phyloP scores from a whole-genome alignment of 2,329 filamentous ascomycete species.

The Phyllosticta citrichinensis region DNA sequence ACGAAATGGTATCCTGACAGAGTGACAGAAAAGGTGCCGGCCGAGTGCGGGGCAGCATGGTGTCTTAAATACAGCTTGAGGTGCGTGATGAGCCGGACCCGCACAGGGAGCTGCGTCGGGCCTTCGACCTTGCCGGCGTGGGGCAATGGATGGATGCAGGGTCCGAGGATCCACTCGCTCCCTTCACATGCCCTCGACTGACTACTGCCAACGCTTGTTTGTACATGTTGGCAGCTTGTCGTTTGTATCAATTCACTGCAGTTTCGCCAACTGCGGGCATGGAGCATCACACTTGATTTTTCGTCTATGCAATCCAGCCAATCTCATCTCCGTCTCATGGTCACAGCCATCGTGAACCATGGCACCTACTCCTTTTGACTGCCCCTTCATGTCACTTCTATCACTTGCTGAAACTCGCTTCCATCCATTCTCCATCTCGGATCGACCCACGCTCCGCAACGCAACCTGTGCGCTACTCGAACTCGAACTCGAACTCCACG shows the following conservation, averaged over 20 bases:
- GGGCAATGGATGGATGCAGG: not conserved
- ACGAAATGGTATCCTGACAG: not conserved
- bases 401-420: not conserved
- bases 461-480: not conserved
- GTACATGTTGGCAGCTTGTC: not conserved
- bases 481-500: not conserved
- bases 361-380: not conserved
- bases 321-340: not conserved
- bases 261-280: not conserved
- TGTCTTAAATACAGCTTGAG: conserved; percentile 3
- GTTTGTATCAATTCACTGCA: not conserved
- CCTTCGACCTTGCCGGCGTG: not conserved
- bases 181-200: not conserved
- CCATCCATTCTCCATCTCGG: not conserved
- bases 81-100: not conserved
- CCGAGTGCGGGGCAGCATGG: not conserved
- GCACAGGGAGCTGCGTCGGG: not conserved
- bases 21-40: not conserved
- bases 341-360: not conserved
- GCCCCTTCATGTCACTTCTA: not conserved
- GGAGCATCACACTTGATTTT: not conserved
- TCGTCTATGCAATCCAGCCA: not conserved
- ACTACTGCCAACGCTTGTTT: not conserved
- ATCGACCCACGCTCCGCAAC: not conserved
- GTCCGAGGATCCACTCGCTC: not conserved